Evolutionary conservation across 495 filamentous ascomycete genomes (phyloP), one percentile per base, ranked within the genome.

Genomic region (Penicillium taxi): DNA sequence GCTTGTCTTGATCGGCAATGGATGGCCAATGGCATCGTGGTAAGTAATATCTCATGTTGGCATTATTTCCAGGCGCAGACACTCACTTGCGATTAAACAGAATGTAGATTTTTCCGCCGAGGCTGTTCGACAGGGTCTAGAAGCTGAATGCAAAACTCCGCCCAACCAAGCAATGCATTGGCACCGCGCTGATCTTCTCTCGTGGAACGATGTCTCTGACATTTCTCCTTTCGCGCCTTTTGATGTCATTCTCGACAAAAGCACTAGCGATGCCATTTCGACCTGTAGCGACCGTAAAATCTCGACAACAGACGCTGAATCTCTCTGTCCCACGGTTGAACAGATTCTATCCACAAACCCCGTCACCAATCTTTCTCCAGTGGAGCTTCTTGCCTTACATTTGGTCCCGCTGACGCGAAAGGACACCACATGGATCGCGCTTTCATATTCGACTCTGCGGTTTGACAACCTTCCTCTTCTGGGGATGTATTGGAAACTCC

Each of bases 81-180:
- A 20, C 38, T 35, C n/a, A 47, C 32, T 37, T 3, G 28, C 8
- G 9, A 12, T 20, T 17, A 11, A 1, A 16, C 19, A 68, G 64
- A 68, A 68, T 32, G 62, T 58, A 15, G 64, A 68, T 35, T 68
- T 68, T 20, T 68, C 64, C 35, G 33, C 48, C 33, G 64, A 66
- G 43, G 64, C 64, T 25, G 59, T 68, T 7, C 64, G 64, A 9
- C 42, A 59, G 1, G 64, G 64, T 2, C 45, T 45, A 29, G 44
- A 58, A 6, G 11, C 9, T 7, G 62, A 66, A 41, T 29, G 25
- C 8, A 32, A 41, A 13, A 45, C 50, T 18, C 22, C 48, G 2
- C 35, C 39, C 1, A 39, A 36, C 0, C 39, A 51, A 1, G 51
- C 55, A 2, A 68, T 68, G 62, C 51, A 54, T 23, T 68, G 64